Evolutionary conservation across 805 yeast genomes (phyloP), one percentile per base, ranked within the genome.

Genomic region (Tetrapisispora nanseiensis): DNA sequence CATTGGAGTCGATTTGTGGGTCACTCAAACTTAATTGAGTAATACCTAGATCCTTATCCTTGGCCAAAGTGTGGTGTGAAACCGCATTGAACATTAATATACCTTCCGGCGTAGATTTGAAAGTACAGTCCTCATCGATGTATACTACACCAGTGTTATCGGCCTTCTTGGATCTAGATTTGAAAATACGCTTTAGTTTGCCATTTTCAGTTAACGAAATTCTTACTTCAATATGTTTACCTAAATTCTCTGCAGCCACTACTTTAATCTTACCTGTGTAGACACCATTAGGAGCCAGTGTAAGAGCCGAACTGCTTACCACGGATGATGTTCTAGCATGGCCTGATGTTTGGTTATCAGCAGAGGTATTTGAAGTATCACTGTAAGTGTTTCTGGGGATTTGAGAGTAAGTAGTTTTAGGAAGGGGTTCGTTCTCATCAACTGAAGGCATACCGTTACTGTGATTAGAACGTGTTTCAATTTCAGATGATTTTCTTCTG

Each of bases 11-110:
- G 6, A 62, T 51, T 33, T 57, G 60, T 3, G 64, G 58, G 31
- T 80, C 80, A 32, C 63, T 54, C 47, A 84, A 63, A 11, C 65
- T 61, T 24, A 86, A 52, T 30, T 74, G 67, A 8, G 77, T 78
- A 37, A 69, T 69, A 11, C 82, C 95, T 32, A 86, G 42, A 43
- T 76, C 83, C 22, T 68, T 66, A 50, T 76, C 80, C 55, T 81
- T 79, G 30, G 95, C 87, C 51, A 89, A 72, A 2, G 77, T 72
- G 57, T 84, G 92, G 54, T 76, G 82, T 27, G 79, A 76, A 33
- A 76, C 68, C 22, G 85, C 75, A 32, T 70, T 69, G 54, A 90
- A 75, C 3, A 75, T 65, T 33, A 89, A 54, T 42, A 67, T 71
- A 3, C 80, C 79, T 10, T 74, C 80, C 4, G 78, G 62, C 4